phyloP scores from a whole-genome alignment of 495 filamentous ascomycete genomes.

The Clavariopsis aquatica region DNA sequence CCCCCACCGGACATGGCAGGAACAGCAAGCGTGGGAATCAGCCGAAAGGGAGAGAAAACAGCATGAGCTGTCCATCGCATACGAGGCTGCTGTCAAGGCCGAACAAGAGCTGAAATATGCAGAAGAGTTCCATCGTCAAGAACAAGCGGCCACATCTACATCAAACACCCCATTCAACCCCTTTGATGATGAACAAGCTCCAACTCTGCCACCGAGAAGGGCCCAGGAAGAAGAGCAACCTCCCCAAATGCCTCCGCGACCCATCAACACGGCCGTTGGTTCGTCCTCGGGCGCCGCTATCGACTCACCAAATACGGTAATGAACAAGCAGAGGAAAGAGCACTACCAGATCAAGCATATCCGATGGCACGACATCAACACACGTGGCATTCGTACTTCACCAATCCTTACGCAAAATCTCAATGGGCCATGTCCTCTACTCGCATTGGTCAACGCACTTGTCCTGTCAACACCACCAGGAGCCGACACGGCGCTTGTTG shows the following conservation, averaged over 20 bases:
- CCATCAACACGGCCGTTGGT: conserved; percentile 18
- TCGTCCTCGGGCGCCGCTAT: conserved; percentile 5
- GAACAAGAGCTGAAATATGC: conserved; percentile 36
- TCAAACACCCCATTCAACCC: background rate
- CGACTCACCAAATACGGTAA: conserved; percentile 39
- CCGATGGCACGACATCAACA: conserved; percentile 58
- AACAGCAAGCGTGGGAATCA: conserved; percentile 39
- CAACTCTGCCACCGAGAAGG: conserved; percentile 27
- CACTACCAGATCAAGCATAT: conserved; percentile 72
- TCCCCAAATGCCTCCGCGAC: conserved; percentile 36
- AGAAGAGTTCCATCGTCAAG: conserved; percentile 37
- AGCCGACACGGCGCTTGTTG: conserved; percentile 67
- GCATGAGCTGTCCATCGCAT: conserved; percentile 20
- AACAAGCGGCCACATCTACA: conserved; percentile 25
- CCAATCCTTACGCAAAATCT: conserved; percentile 88
- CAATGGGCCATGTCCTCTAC: conserved; percentile 90
- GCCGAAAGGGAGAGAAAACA: conserved; percentile 36
- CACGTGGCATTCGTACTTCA: conserved; percentile 57
- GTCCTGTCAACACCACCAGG: conserved; percentile 72
- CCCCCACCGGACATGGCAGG: conserved; percentile 34
- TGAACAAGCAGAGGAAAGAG: conserved; percentile 56
- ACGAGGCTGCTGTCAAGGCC: conserved; percentile 32
- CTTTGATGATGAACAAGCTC: conserved; percentile 26
- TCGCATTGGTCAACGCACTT: conserved; percentile 91
- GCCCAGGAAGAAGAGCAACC: conserved; percentile 32